Evolutionary conservation across 2,329 filamentous ascomycete species (phyloP), one percentile per base, ranked within the genome.

Genomic region (Epichloe elymi): DNA sequence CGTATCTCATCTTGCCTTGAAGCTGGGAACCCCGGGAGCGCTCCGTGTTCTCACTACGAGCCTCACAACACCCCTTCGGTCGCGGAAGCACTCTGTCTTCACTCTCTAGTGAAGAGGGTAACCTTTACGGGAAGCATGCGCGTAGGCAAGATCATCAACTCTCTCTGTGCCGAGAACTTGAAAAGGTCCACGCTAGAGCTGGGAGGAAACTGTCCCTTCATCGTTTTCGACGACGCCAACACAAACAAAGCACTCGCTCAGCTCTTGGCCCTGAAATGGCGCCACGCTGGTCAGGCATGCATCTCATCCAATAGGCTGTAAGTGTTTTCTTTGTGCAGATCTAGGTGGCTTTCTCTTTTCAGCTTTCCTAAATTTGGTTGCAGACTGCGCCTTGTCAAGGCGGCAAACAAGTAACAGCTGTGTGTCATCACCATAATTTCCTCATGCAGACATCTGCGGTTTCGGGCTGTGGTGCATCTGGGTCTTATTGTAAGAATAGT

Each of bases 121-220:
- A 85, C 83, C 51, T 93, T 91, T 58, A 91, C 86, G 0, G 87
- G 87, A 17, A 82, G 79, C 58, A 87, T 86, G 0, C 67, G 71
- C 0, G 79, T 89, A 0, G 87, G 87, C 4, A 77, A 79, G 39
- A 81, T 82, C 53, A 74, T 88, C 45, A 78, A 81, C 1, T 65
- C 71, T 2, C 72, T 74, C 1, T 80, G 80, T 5, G 82, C 80
- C 4, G 74, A 76, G 56, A 71, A 80, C 51, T 68, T 86, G 36
- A 88, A 88, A 66, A 83, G 82, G 0, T 72, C 79, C 3, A 68
- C 85, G 0, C 73, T 88, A 60, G 84, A 88, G 60, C 70, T 88
- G 0, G 85, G 85, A 0, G 84, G 84, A 0, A 88, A 88, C 61
- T 80, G 80, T 1, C 77, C 76, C 1, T 77, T 80, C 1, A 75